Percentiles rank a stretch among this genome's conserved stretches.
These are phyloP conservation scores for Ustilago hordei DNA, from an alignment of 1,284 basidiomycete genomes.

Conservation along the genomic window DNA sequence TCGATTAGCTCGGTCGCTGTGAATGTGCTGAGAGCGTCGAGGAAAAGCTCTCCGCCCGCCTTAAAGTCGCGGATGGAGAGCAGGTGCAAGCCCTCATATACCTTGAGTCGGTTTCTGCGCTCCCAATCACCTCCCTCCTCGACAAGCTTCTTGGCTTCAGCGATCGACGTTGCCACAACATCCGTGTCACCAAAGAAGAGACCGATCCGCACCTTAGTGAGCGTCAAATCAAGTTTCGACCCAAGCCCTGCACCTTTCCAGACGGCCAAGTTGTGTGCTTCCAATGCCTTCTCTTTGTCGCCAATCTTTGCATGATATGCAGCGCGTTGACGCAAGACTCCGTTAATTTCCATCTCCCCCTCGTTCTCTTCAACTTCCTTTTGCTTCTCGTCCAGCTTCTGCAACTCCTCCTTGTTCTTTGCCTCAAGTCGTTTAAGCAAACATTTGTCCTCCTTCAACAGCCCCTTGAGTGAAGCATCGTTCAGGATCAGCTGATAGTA, in stretches of 20 bases:
- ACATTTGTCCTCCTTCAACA: conserved; percentile 72
- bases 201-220: conserved; percentile 88
- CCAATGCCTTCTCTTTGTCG: conserved; percentile 77
- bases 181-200: conserved; percentile 88
- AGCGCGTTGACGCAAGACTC: conserved; percentile 85
- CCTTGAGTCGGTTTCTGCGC: conserved; percentile 92
- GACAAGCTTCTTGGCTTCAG: conserved; percentile 85
- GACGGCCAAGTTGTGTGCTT: conserved; percentile 84
- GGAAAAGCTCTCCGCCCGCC: conserved; percentile 76
- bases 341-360: conserved; percentile 92
- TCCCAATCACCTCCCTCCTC: conserved; percentile 99
- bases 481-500: conserved; percentile 62
- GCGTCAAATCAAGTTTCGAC: conserved; percentile 89
- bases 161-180: conserved; percentile 80
- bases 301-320: conserved; percentile 90
- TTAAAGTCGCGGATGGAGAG: conserved; percentile 82
- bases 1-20: conserved; percentile 89
- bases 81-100: conserved; percentile 88
- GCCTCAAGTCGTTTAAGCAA: conserved; percentile 80
- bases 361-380: conserved; percentile 89
- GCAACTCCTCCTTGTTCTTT: conserved; percentile 81
- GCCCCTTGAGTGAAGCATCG: conserved; percentile 67
- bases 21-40: conserved; percentile 92
- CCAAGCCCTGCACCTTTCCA: conserved; percentile 94
- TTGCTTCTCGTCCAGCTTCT: conserved; percentile 81